Percentiles rank a stretch among this genome's conserved stretches.
These are phyloP conservation scores for Fusarium sp. DNA, from an alignment of 2,329 filamentous ascomycete genomes.

Conservation along the genomic window DNA sequence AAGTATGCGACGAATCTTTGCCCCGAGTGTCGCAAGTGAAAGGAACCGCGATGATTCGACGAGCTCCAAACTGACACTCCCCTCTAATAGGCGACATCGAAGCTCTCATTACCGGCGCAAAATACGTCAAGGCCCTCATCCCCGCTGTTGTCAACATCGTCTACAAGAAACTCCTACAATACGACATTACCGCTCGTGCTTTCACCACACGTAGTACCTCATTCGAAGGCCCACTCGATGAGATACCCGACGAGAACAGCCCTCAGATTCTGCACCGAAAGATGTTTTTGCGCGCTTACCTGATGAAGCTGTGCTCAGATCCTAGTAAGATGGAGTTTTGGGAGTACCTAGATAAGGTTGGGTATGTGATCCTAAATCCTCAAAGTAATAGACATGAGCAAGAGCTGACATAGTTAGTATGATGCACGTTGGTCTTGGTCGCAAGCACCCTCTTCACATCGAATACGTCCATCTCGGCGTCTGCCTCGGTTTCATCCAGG, in stretches of 20 bases:
- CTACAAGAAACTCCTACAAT: slow-evolving; percentile 83
- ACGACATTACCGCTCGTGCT: slow-evolving; percentile 84
- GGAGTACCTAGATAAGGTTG: slow-evolving; percentile 87
- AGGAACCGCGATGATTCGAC: neutral
- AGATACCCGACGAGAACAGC: slow-evolving; percentile 73
- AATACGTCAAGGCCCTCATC: slow-evolving; percentile 85
- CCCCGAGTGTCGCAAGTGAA: neutral
- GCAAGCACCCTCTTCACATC: slow-evolving; percentile 79
- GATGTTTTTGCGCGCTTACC: slow-evolving; percentile 81
- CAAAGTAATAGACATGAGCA: neutral
- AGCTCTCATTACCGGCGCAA: slow-evolving; percentile 75
- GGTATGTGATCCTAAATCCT: slow-evolving; percentile 60
- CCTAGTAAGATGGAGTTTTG: slow-evolving; percentile 82
- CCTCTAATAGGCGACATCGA: slow-evolving; percentile 73
- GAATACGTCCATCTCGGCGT: slow-evolving; percentile 85
- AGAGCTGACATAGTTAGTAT: slow-evolving; percentile 60
- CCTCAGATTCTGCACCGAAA: slow-evolving; percentile 83
- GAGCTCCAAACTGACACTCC: slow-evolving; percentile 20
- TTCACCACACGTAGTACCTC: slow-evolving; percentile 75
- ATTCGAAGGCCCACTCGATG: slow-evolving; percentile 76
- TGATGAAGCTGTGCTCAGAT: slow-evolving; percentile 80
- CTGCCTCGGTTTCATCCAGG: slow-evolving; percentile 80
- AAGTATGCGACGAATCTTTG: neutral
- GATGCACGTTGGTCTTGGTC: slow-evolving; percentile 85
- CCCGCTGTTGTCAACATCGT: slow-evolving; percentile 87